phyloP scores from a whole-genome alignment of 495 filamentous ascomycete genomes.

The Melanomma pulvis-pyrius region DNA sequence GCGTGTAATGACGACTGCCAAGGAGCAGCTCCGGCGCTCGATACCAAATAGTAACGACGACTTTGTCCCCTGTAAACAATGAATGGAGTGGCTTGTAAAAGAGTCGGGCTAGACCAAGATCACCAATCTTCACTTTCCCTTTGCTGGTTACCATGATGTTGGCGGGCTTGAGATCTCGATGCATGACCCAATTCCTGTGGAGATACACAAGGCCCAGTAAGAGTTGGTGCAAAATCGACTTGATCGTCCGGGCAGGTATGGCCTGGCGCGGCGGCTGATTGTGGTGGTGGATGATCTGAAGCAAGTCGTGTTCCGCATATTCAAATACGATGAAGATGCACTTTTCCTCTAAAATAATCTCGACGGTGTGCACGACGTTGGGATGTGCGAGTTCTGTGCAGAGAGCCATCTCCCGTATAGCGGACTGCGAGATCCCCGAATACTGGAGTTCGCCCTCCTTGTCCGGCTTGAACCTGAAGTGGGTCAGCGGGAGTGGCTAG shows the following conservation, averaged over 20 bases:
- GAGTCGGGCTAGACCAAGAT: slow-evolving; percentile 86
- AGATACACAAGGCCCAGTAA: slow-evolving; percentile 93
- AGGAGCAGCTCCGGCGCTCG: slow-evolving; percentile 92
- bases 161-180: slow-evolving; percentile 94
- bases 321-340: slow-evolving; percentile 99
- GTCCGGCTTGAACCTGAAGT: slow-evolving; percentile 89
- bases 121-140: slow-evolving; percentile 90
- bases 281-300: slow-evolving; percentile 98
- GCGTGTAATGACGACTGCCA: slow-evolving; percentile 90
- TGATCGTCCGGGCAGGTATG: slow-evolving; percentile 85
- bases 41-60: slow-evolving; percentile 99
- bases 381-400: slow-evolving; percentile 88
- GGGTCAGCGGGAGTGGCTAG: slow-evolving; percentile 20
- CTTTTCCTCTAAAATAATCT: slow-evolving; percentile 98
- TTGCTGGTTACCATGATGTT: slow-evolving; percentile 97
- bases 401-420: slow-evolving; percentile 97
- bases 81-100: slow-evolving; percentile 93
- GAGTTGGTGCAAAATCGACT: slow-evolving; percentile 91
- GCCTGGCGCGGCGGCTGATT: slow-evolving; percentile 82
- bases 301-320: slow-evolving; percentile 94
- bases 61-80: slow-evolving; percentile 93
- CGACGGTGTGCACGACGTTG: slow-evolving; percentile 88
- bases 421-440: slow-evolving; percentile 96
- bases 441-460: slow-evolving; percentile 98
- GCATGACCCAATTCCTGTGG: slow-evolving; percentile 95